Evolutionary conservation across 768 basidiomycete genomes (phyloP).

Genomic region (Kwoniella botswanensis): DNA sequence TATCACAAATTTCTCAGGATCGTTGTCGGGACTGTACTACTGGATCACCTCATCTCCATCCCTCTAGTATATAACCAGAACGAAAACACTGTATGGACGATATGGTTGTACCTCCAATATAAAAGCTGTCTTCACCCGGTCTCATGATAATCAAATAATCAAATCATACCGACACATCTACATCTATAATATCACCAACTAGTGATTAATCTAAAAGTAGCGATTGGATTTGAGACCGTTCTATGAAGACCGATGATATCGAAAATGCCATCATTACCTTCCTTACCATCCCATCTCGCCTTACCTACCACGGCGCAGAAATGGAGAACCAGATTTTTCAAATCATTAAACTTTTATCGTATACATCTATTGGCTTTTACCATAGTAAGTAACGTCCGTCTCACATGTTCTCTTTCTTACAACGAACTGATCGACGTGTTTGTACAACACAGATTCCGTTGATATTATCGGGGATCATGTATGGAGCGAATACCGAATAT

Average conservation of each 20-base stretch:
- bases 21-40: background rate
- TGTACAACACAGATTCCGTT: conserved; percentile 65
- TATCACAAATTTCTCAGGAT: background rate
- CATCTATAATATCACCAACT: too few relatives aligned
- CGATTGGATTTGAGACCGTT: too few relatives aligned
- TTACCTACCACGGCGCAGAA: conserved; percentile 27
- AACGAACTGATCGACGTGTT: background rate
- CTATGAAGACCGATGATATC: background rate
- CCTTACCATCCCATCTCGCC: conserved; percentile 27
- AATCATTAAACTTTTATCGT: conserved; percentile 62
- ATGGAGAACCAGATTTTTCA: conserved; percentile 26
- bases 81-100: background rate
- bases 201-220: too few relatives aligned
- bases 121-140: background rate
- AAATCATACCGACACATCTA: too few relatives aligned
- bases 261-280: conserved; percentile 27
- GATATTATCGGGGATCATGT: conserved; percentile 78
- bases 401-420: background rate
- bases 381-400: conserved; percentile 40
- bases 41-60: background rate
- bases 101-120: conserved; percentile 7
- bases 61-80: background rate
- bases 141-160: background rate
- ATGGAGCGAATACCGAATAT: conserved; percentile 71
- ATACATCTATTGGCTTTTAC: conserved; percentile 62